Conservation (phyloP, 306 rosid genomes). For the Prunus padus region DNA sequence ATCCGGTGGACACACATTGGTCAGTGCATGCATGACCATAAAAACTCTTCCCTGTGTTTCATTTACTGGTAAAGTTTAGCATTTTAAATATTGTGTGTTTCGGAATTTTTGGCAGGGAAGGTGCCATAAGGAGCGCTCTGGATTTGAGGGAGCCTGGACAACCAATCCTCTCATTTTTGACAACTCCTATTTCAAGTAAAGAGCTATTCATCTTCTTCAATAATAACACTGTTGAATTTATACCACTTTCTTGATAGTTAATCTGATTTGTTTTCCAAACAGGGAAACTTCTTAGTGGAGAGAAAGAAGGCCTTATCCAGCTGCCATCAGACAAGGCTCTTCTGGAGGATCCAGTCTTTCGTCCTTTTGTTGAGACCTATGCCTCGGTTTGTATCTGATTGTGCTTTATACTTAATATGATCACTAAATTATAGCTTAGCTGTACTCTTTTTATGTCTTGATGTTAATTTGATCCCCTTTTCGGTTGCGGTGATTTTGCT, state of each 20-base stretch:
- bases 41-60: neutral
- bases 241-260: neutral
- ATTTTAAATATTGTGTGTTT: neutral
- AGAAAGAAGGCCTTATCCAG: conserved; percentile 44
- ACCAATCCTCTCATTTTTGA: conserved; percentile 52
- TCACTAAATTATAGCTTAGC: neutral
- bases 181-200: conserved; percentile 61
- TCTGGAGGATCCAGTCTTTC: conserved; percentile 52
- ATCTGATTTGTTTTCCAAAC: neutral
- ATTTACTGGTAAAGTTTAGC: neutral
- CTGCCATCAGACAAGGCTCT: conserved; percentile 65
- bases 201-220: neutral
- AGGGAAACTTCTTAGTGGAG: conserved; percentile 46
- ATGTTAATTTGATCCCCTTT: neutral
- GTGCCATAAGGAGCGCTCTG: conserved; percentile 68
- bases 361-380: conserved; percentile 57
- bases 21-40: conserved; percentile 23
- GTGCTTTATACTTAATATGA: neutral
- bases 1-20: conserved; percentile 75
- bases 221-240: neutral
- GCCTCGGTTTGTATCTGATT: conserved; percentile 37
- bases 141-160: conserved; percentile 74
- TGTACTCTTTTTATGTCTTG: neutral
- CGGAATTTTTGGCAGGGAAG: conserved; percentile 40
- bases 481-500: neutral